phyloP scores from a whole-genome alignment of 331 rosid species.

The Erythrophleum ivorense region DNA sequence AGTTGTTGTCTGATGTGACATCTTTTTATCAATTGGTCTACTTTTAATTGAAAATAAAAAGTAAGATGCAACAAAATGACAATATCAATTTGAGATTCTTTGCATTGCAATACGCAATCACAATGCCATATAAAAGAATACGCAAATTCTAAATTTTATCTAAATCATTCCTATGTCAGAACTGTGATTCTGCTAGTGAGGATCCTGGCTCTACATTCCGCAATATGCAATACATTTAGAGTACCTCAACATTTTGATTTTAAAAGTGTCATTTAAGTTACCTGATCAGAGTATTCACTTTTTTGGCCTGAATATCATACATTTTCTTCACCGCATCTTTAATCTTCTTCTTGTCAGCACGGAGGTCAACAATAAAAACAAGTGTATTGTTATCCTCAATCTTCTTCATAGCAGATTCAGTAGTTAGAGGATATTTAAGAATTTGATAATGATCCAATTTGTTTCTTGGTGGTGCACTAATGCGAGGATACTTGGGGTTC shows the following conservation, averaged over 20 bases:
- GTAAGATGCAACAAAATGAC: not conserved
- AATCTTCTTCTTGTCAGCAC: conserved; percentile 90
- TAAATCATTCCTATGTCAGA: not conserved
- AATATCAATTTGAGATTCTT: not conserved
- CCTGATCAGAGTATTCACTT: conserved; percentile 95
- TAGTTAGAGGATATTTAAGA: conserved; percentile 80
- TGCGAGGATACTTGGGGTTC: conserved; percentile 91
- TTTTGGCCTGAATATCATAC: conserved; percentile 94
- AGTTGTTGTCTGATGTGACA: not conserved
- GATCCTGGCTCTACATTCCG: not conserved
- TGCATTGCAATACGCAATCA: not conserved
- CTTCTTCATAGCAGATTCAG: conserved; percentile 96
- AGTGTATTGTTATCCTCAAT: conserved; percentile 92
- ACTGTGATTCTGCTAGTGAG: not conserved
- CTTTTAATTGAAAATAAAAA: not conserved
- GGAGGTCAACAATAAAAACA: conserved; percentile 86
- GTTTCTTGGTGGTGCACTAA: conserved; percentile 86
- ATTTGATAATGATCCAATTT: conserved; percentile 93
- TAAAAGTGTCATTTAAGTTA: conserved; percentile 25
- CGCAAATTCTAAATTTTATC: not conserved
- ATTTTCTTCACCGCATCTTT: conserved; percentile 89
- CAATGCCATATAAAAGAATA: not conserved
- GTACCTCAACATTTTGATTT: not conserved
- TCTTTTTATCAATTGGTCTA: not conserved
- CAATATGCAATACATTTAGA: not conserved